Base-by-base conservation (phyloP, 176 grass and related monocot species). In the Oryza glumipatula region DNA sequence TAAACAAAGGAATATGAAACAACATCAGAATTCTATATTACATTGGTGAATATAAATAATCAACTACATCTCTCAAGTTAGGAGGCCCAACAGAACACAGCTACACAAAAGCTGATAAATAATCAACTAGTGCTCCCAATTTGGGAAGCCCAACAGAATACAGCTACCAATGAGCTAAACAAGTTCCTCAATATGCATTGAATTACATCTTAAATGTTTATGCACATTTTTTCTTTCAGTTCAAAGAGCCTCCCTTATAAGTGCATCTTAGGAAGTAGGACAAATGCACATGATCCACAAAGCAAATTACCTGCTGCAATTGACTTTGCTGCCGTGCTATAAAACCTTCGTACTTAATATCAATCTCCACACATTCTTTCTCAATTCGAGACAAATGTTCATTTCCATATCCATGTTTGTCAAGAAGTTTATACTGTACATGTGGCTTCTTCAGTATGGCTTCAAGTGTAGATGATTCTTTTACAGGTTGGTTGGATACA, bases 311-410 rank as follows among this genome's bases (percentile, higher is more conserved):
- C 93, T 98, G 96, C 67, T 96, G 96, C 69, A 98, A 84, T 39
- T 98, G 96, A 52, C 93, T 94, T 44, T 83, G 87, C 73, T 98
- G 93, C 9, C 96, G 86, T 77, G 82, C 82, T 43, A 98, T 98
- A 52, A 95, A 98, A 67, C 96, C 96, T 73, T 87, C 88, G 9
- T 94, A 98, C 63, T 96, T 98, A 72, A 98, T 95, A 88, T 98
- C 96, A 88, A 98, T 94, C 93, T 96, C 96, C 36, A 95, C 91
- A n/a, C 96, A 98, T 77, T 98, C 93, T 88, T 98, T 98, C 89
- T 98, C 93, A 75, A 77, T 90, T 83, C 56, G 76, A 36, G 96
- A 96, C 67, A 98, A 92, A 88, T 65, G 73, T 69, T 88, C 79
- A 49, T 92, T 94, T 73, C 96, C 96, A 54, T 81, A 92, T 45